Percentiles rank a stretch among this genome's conserved stretches.
phyloP scores from a whole-genome alignment of 1,284 basidiomycete species.

The Cystobasidium pallidum region DNA sequence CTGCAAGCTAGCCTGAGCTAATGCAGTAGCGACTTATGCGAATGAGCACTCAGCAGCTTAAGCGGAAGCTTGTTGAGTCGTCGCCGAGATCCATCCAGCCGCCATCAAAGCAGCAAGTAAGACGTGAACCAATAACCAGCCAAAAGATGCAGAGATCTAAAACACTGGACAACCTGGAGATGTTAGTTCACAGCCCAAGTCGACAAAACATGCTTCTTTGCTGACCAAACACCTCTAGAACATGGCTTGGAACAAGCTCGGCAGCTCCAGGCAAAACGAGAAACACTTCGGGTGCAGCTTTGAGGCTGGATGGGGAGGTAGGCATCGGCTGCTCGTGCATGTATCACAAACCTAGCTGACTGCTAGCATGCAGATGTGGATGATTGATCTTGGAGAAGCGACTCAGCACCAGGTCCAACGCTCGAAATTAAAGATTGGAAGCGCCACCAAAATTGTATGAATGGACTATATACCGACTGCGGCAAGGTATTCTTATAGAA shows the following conservation, averaged over 20 bases:
- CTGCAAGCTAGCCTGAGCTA: too few relatives aligned
- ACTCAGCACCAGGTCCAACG: slow-evolving; percentile 77
- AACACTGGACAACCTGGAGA: slow-evolving; percentile 26
- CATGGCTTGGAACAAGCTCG: slow-evolving; percentile 52
- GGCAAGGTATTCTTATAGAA: background rate
- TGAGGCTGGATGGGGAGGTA: slow-evolving; percentile 48
- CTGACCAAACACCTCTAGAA: too few relatives aligned
- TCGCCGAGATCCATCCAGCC: slow-evolving; percentile 1
- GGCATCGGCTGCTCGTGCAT: background rate
- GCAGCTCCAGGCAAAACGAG: slow-evolving; percentile 47
- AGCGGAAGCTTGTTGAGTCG: slow-evolving; percentile 19
- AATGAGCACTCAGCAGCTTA: slow-evolving; percentile 23
- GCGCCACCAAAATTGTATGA: slow-evolving; percentile 65
- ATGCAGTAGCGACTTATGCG: too few relatives aligned
- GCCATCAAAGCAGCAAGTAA: slow-evolving; percentile 7
- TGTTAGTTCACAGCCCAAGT: too few relatives aligned
- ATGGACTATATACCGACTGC: background rate
- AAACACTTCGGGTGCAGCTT: slow-evolving; percentile 49
- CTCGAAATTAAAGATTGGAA: slow-evolving; percentile 65
- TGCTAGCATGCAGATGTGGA: slow-evolving; percentile 54
- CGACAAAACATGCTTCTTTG: too few relatives aligned
- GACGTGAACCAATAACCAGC: background rate
- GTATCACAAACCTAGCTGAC: background rate
- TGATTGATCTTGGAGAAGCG: slow-evolving; percentile 86
- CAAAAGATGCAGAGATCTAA: slow-evolving; percentile 26